Conservation (phyloP, 768 basidiomycete species). For the Daedaleopsis nitida region DNA sequence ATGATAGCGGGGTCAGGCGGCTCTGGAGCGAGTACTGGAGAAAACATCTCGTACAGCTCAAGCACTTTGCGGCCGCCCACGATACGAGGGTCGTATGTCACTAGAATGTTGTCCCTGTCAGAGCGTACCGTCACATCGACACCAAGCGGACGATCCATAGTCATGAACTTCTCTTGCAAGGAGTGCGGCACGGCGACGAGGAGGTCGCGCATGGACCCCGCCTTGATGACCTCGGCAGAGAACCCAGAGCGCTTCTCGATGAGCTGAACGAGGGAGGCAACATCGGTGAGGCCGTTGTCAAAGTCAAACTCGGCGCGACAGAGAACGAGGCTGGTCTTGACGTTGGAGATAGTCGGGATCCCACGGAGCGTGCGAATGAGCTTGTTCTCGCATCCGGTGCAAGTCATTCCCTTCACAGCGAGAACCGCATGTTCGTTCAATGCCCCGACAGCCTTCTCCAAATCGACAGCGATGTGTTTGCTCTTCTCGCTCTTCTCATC, state of each 20-base stretch:
- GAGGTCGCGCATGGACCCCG: conserved; percentile 18
- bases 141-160: conserved; percentile 16
- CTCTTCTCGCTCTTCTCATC: neutral
- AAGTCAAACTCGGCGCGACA: conserved; percentile 34
- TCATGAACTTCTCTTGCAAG: conserved; percentile 18
- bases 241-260: conserved; percentile 32
- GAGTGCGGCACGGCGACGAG: conserved; percentile 12
- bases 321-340: conserved; percentile 33
- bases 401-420: conserved; percentile 33
- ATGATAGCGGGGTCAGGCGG: conserved; percentile 27
- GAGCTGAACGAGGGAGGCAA: conserved; percentile 23
- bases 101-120: conserved; percentile 18
- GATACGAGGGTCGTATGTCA: conserved; percentile 28
- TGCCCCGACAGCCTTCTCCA: conserved; percentile 9
- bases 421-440: conserved; percentile 22
- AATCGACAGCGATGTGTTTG: conserved; percentile 13
- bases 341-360: conserved; percentile 24
- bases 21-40: conserved; percentile 26
- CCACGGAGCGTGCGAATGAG: conserved; percentile 24
- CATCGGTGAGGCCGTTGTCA: conserved; percentile 18
- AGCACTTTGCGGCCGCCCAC: conserved; percentile 38
- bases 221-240: conserved; percentile 25
- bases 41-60: conserved; percentile 28
- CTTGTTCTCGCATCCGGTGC: conserved; percentile 35
- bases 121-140: conserved; percentile 13